Percentiles rank a stretch among this genome's conserved stretches.
Evolutionary conservation across 208 protist genomes (phyloP).

Genomic region (Naegleria lovaniensis): DNA sequence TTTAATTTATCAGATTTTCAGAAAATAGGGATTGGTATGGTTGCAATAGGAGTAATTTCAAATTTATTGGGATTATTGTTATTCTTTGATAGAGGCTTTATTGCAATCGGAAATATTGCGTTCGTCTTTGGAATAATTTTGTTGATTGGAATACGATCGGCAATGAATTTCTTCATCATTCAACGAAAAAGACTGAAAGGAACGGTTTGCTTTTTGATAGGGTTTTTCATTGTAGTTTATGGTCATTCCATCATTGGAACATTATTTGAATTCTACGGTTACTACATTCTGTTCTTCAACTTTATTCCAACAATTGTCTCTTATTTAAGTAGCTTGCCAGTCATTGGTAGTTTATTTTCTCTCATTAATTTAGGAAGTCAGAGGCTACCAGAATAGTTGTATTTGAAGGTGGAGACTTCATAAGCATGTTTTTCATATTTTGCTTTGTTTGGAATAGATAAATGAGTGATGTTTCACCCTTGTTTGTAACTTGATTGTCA

Average conservation of each 20-base stretch:
- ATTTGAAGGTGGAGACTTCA: not conserved
- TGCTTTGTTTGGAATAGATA: not conserved
- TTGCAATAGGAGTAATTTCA: not conserved
- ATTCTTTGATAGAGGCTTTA: constrained; percentile 28
- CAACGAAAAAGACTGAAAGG: not conserved
- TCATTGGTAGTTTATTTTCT: not conserved
- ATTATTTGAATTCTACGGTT: constrained; percentile 5
- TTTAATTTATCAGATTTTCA: constrained; percentile 10
- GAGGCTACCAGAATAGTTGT: not conserved
- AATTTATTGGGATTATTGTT: constrained; percentile 23
- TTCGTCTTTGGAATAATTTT: constrained; percentile 20
- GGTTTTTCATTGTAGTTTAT: constrained; percentile 12
- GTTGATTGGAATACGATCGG: constrained; percentile 16
- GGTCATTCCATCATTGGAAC: constrained; percentile 14
- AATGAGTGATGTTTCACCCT: not conserved
- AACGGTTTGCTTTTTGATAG: not conserved
- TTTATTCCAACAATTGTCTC: constrained; percentile 22
- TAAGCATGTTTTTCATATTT: not conserved
- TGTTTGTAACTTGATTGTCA: not conserved
- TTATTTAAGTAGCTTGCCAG: not conserved
- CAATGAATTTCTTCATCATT: constrained; percentile 15
- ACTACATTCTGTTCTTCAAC: not conserved
- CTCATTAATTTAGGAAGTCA: not conserved
- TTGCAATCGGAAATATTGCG: constrained; percentile 30
- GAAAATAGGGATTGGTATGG: constrained; percentile 21